Base-by-base conservation (phyloP, 2,329 filamentous ascomycete species). In the Rachicladosporium sp. region DNA sequence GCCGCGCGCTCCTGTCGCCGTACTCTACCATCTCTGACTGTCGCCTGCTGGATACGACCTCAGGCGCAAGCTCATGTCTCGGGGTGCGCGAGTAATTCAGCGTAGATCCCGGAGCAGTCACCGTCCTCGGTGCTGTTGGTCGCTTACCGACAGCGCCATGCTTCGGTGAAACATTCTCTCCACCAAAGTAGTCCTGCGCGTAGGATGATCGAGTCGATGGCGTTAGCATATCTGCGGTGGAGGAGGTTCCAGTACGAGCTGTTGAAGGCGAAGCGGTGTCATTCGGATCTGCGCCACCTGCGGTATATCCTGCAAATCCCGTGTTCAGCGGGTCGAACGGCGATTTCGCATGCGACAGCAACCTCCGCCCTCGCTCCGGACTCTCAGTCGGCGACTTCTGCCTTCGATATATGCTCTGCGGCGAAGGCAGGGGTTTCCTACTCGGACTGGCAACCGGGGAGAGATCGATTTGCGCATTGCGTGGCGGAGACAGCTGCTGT, bases 371-470 rank as follows among this genome's bases (percentile, higher is more conserved):
- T 41, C 29, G 36, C 23, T 31, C 39, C 23, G 34, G 32, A 31
- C 36, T 34, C 3, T 36, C 35, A 30, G 31, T 19, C 15, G 38
- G 29, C n/a, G 30, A 31, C 15, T 34, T 37, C n/a, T 40, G 42
- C 12, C 23, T 27, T 27, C 23, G 23, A 27, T 27, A 27, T 27
- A 27, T 27, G 23, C 23, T 27, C 23, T 27, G 23, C 23, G 23
- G 23, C 7, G 23, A 27, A 27, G 23, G 23, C 4, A 27, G 7
- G 31, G 50, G 33, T 44, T 50, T 51, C 37, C 57, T 53, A 27
- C 54, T 55, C 37, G 61, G 59, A 41, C 61, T 66, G 42, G 61
- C 52, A 29, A 52, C 47, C 23, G 62, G 62, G 39, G 62, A 64
- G 45, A 50, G 51, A 37, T 52, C 51, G 40, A 54, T 47, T 53